phyloP scores from a whole-genome alignment of 2,329 filamentous ascomycete species.

The Sordariomycetes sp. region DNA sequence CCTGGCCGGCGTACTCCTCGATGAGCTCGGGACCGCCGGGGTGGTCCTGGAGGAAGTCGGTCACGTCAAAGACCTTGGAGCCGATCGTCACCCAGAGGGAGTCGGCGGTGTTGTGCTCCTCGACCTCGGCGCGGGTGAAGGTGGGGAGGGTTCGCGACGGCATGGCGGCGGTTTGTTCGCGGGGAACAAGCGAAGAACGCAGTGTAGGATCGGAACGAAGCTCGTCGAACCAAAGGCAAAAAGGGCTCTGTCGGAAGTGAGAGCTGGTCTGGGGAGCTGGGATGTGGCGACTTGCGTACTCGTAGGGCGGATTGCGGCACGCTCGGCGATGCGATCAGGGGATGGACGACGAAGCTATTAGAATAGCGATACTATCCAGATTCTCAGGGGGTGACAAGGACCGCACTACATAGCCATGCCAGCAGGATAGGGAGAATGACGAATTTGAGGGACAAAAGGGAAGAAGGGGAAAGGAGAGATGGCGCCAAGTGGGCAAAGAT shows the following conservation, averaged over 20 bases:
- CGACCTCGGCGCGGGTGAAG: conserved; percentile 70
- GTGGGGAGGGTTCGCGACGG: conserved; percentile 56
- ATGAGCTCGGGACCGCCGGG: conserved; percentile 85
- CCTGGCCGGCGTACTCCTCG: conserved; percentile 66
- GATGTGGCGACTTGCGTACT: too few species aligned
- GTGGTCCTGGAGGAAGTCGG: conserved; percentile 80
- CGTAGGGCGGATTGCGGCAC: too few species aligned
- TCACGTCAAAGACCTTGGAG: conserved; percentile 88
- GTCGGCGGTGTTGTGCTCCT: conserved; percentile 64
- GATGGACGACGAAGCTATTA: not conserved
- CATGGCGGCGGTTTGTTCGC: not conserved
- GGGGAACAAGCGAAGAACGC: not conserved
- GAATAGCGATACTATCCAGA: not conserved
- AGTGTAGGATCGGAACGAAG: not conserved
- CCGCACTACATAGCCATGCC: not conserved
- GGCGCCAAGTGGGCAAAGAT: not conserved
- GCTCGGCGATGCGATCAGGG: not conserved
- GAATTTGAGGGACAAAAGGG: not conserved
- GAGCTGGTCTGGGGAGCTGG: too few species aligned
- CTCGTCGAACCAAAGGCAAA: too few species aligned
- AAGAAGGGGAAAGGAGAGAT: not conserved
- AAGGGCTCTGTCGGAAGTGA: too few species aligned
- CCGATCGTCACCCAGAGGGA: conserved; percentile 93
- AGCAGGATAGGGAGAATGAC: not conserved
- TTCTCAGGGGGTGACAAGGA: not conserved